Evolutionary conservation across 805 yeast genomes (phyloP), one percentile per base, ranked within the genome.

Genomic region (Debaryomyces maramus): DNA sequence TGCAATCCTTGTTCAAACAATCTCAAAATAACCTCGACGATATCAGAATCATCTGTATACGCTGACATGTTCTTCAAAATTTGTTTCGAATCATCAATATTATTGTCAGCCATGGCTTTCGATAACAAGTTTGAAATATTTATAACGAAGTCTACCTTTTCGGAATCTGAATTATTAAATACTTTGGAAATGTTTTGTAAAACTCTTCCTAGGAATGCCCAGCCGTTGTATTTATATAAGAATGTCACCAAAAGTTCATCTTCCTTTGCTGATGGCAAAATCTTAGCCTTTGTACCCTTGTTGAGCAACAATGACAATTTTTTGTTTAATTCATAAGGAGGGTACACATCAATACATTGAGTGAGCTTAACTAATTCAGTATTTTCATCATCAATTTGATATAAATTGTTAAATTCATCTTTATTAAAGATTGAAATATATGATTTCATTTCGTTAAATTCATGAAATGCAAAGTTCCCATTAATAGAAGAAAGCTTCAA

Each of bases 191-290:
- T 61, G 47, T 84, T 84, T 48, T 85, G 89, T 22, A 90, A 60
- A 0, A 86, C 65, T 51, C 95, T 74, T 1, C 97, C 97, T 13
- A 91, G 51, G 19, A 85, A 62, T 0, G 95, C 77, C 96, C 97
- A 89, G 1, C 97, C 97, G 54, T 82, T 86, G 56, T 82, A 88
- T 3, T 74, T 72, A 55, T 84, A 78, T 19, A 83, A 64, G 64
- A 93, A 89, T 16, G 88, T 74, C 3, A 85, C 85, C 13, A 76
- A 51, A 8, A 61, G 53, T 43, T 66, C 63, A 23, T 58, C 50
- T 9, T 53, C 58, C 11, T 53, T 51, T 5, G 57, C 54, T 3
- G 78, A 70, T 0, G 88, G 81, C 21, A 90, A 60, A 3, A 87
- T 61, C 48, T 84, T 83, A 2, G 91, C 97, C 40, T 70, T 76